phyloP scores from a whole-genome alignment of 2,329 filamentous ascomycete species.

The Thelonectria olida region DNA sequence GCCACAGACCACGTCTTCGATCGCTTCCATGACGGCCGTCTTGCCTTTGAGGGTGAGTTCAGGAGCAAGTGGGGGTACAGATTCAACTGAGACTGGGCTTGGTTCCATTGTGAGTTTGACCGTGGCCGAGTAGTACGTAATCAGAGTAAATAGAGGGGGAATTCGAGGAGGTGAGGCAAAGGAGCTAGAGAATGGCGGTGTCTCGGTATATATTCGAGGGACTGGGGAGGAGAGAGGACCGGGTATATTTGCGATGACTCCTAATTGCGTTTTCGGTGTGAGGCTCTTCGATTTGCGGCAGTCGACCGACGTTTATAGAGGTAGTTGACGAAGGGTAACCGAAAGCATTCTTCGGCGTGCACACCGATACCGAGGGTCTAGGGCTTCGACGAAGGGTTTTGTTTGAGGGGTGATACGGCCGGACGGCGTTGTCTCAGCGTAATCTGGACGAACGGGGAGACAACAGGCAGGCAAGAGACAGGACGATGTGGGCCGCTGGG shows the following conservation, averaged over 20 bases:
- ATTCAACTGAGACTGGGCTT: slow-evolving; percentile 41
- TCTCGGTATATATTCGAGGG: slow-evolving; percentile 9
- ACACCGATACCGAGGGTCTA: slow-evolving; percentile 6
- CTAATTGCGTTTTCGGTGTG: neutral
- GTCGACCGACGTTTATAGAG: neutral
- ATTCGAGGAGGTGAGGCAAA: neutral
- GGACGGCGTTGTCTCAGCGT: slow-evolving; percentile 7
- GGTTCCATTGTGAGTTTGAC: slow-evolving; percentile 44
- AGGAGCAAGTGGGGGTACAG: slow-evolving; percentile 31
- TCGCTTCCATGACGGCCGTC: slow-evolving; percentile 67
- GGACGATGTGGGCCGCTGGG: slow-evolving; percentile 5
- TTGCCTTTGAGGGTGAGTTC: slow-evolving; percentile 46
- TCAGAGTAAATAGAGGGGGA: neutral
- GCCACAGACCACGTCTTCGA: slow-evolving; percentile 90
- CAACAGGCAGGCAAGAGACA: neutral
- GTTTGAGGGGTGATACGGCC: slow-evolving; percentile 1
- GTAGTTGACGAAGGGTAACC: slow-evolving; percentile 23
- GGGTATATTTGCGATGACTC: neutral
- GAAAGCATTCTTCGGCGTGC: slow-evolving; percentile 7
- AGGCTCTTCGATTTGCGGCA: neutral
- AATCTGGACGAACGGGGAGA: slow-evolving; percentile 16
- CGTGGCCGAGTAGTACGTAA: neutral
- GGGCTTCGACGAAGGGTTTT: neutral
- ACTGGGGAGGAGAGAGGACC: slow-evolving; percentile 19
- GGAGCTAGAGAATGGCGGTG: slow-evolving; percentile 3